phyloP scores from a whole-genome alignment of 495 filamentous ascomycete species.

The Baudoinia panamericana region DNA sequence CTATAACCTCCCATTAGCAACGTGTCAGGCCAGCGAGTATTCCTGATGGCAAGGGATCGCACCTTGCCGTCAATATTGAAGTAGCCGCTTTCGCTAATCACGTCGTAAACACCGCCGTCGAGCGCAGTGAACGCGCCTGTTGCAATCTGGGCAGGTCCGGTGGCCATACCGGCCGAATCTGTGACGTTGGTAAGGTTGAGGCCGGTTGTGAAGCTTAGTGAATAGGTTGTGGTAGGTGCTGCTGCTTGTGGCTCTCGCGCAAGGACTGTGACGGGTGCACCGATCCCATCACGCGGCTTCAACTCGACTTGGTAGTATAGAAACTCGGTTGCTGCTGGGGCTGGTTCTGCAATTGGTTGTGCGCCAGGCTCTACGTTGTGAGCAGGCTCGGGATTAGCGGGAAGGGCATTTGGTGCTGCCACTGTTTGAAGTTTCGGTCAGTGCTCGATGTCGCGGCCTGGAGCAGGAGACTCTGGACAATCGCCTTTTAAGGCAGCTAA shows the following conservation, averaged over 20 bases:
- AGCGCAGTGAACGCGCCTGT: conserved; percentile 6
- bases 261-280: too few species aligned
- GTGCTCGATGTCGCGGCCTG: not conserved
- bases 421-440: not conserved
- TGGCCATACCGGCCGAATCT: not conserved
- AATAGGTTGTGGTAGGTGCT: too few species aligned
- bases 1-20: too few species aligned
- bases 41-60: too few species aligned
- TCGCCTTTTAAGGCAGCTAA: too few species aligned
- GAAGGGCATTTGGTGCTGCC: not conserved
- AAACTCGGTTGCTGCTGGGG: too few species aligned
- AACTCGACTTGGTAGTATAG: too few species aligned
- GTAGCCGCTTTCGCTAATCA: conserved; percentile 9
- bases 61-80: conserved; percentile 8
- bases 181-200: not conserved
- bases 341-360: not conserved
- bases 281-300: too few species aligned
- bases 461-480: too few species aligned
- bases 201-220: not conserved
- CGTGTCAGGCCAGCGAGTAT: too few species aligned
- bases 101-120: conserved; percentile 6
- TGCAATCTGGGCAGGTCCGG: not conserved
- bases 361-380: not conserved
- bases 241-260: too few species aligned
- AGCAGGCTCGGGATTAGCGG: not conserved